Base-by-base conservation (phyloP, 2,329 filamentous ascomycete genomes). In the Alternaria arbusti region DNA sequence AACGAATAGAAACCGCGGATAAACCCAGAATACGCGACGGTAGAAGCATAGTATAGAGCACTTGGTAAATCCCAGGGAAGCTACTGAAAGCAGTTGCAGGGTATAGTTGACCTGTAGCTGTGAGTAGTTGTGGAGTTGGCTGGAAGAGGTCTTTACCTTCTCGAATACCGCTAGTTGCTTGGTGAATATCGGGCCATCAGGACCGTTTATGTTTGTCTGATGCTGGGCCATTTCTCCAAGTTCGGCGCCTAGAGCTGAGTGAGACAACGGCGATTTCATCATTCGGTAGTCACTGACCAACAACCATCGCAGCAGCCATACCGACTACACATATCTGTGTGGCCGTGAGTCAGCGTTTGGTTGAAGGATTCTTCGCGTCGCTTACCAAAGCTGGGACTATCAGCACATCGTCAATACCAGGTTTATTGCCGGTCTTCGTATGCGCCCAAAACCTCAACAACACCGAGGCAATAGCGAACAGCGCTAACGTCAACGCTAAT, bases 11-110 rank as follows among this genome's bases (percentile, higher is more conserved):
- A 59, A 59, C 1, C 44, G 25, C 0, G 12, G 7, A 11, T 59
- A 51, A 9, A 59, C 56, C 20, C 36, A 28, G 26, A 59, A 59
- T 7, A 59, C 49, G 15, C 56, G 56, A 46, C 56, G 56, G 23
- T 59, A 59, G 22, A 59, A 59, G n/a, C 20, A 17, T 13, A 59
- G 23, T 20, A 59, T 46, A 6, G 56, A 59, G 2, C n/a, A 13
- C 46, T 59, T 59, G 28, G n/a, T 59, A 25, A 52, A 44, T 7
- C 46, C 56, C 12, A 59, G 7, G 28, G 46, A 59, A 17, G 46
- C 8, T 20, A 32, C 20, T 6, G 45, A 7, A 8, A 49, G 20
- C 6, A 49, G 13, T 26, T 49, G 45, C 13, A 49, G 12, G 11
- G 45, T 20, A 17, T 49, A 57, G 12, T 50, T 57, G 54, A 22